Evolutionary conservation across 306 rosid species (phyloP), one percentile per base, ranked within the genome.

Genomic region (Malus fusca): DNA sequence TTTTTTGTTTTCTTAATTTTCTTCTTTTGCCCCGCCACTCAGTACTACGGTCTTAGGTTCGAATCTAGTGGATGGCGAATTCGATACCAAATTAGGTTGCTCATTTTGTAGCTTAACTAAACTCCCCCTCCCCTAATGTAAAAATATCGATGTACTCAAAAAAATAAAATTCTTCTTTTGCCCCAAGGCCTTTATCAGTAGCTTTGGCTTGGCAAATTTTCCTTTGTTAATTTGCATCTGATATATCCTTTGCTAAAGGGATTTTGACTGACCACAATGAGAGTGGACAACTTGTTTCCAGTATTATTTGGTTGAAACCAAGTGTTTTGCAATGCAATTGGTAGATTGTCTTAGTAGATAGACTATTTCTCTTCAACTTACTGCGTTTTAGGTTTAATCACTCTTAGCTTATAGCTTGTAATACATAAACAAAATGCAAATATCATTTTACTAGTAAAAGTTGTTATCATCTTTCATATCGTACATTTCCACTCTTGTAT

Each of bases 231-330:
- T 18, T 51, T 58, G 18, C 75, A 44, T 46, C 59, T 12, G 63
- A 55, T 42, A 28, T 4, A 11, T 46, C 58, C 28, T 60, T 61
- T 65, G 19, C 11, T 4, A 22, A 66, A 10, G 22, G 66, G 61
- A 58, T 67, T 71, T 81, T 52, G 2, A 53, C 66, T 42, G 4
- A 22, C 9, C 69, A 81, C 81, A 18, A 52, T 46, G 58, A 58
- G 72, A 80, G 66, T 63, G 46, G 42, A 40, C 66, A 43, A 68
- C 44, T 55, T 79, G 82, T 72, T 66, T 65, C 55, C 13, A 37
- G 53, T 48, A 48, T 46, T 64, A 71, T 63, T 63, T 37, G 73
- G 70, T 70, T 64, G 75, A 58, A 72, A 72, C 76, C 0, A 58
- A 58, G 76, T 23, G n/a, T 21, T 63, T 22, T 63, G 22, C 40